Conservation (phyloP, 371 early-diverging fungal species). For the Lichtheimia hyalospora region DNA sequence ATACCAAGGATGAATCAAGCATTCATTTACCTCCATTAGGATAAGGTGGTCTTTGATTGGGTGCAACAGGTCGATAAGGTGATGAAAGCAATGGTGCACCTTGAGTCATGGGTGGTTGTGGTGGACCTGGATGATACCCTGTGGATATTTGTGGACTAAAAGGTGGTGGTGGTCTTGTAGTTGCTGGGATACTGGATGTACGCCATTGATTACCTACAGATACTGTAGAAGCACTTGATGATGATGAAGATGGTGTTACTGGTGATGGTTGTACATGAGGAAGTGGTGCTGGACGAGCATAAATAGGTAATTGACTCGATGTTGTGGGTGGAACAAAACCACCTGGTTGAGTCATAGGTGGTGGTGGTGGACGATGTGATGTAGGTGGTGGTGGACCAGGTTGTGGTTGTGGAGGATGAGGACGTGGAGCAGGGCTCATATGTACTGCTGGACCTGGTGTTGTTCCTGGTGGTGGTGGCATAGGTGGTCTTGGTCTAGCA, state of each 20-base stretch:
- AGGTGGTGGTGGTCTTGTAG: background rate
- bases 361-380: conserved; percentile 3
- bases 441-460: conserved; percentile 5
- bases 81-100: conserved; percentile 18
- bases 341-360: background rate
- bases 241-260: background rate
- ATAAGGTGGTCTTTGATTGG: conserved; percentile 5
- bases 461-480: conserved; percentile 1
- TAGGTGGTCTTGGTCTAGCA: conserved; percentile 13
- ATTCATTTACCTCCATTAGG: conserved; percentile 8
- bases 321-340: background rate
- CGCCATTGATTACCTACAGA: conserved; percentile 8
- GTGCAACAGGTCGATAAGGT: conserved; percentile 14
- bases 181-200: conserved; percentile 1
- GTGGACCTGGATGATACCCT: background rate
- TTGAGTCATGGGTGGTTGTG: conserved; percentile 1
- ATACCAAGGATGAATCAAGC: background rate
- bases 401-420: background rate
- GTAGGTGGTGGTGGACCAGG: conserved; percentile 3
- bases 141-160: background rate
- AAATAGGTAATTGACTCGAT: background rate
- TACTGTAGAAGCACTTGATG: conserved; percentile 5
- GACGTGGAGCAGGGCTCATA: conserved; percentile 1
- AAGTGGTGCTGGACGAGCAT: conserved; percentile 1
- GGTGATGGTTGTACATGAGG: conserved; percentile 1